Base-by-base conservation (phyloP, 1,284 basidiomycete genomes). In the Moniliophthora roreri region DNA sequence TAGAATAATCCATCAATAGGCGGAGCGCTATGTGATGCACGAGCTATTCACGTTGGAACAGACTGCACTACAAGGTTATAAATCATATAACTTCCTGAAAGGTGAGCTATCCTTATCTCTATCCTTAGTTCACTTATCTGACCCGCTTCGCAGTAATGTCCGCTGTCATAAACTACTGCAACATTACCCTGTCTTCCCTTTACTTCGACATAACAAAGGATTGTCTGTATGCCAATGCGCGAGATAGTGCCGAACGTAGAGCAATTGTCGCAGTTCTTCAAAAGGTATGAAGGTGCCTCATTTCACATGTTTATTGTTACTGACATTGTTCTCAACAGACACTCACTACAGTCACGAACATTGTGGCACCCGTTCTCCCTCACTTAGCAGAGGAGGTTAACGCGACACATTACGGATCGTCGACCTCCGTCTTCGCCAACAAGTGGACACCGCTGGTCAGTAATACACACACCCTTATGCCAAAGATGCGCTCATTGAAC, bases 141-240 rank as follows among this genome's bases (percentile, higher is more conserved):
- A 21, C 20, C 21, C 16, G 4, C 18, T 15, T 28, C 20, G 2
- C 56, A 89, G 85, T 86, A 21, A 77, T 84, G 60, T 79, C 70
- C 46, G 71, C 81, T 9, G 66, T 91, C 4, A 80, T 75, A 40
- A 80, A 85, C 57, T 91, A 91, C 52, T 78, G 82, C 35, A 90
- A 89, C 64, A 76, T 82, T 56, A 86, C 82, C 0, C 71, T 89
- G 32, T 91, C 87, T n/a, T 84, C 84, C 1, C 74, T 98, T 18
- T 99, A 98, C 71, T 92, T 98, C 58, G 94, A 96, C 64, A 85
- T 93, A 44, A 89, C 85, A 50, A 98, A 98, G 69, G 96, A 98
- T 69, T 81, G 82, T 36, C 74, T 99, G 4, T 99, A 99, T 66
- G 89, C 91, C 28, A 81, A 93, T 62, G 67, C 73, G 3, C 56